phyloP scores from a whole-genome alignment of 2,329 filamentous ascomycete species.

The Beauveria scarabaeidicola region DNA sequence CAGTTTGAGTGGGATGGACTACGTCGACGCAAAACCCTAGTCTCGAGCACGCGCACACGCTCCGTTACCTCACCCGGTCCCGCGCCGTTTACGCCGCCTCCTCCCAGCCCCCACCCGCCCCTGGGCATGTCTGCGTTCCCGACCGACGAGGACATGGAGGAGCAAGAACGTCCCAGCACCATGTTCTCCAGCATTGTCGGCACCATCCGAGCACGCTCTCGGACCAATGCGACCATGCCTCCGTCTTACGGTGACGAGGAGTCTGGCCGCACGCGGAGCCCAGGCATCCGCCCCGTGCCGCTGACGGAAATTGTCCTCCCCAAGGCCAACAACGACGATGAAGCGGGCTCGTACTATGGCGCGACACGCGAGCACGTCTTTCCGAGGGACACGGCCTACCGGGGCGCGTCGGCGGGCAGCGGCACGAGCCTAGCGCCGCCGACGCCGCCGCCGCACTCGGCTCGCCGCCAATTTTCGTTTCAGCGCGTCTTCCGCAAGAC shows the following conservation, averaged over 20 bases:
- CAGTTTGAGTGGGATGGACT: conserved; percentile 85
- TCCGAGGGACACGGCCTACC: conserved; percentile 39
- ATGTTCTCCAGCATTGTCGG: conserved; percentile 49
- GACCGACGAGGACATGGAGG: conserved; percentile 51
- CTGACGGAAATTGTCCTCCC: conserved; percentile 52
- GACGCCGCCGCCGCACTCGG: conserved; percentile 52
- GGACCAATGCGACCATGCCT: conserved; percentile 25
- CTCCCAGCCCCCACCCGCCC: conserved; percentile 53
- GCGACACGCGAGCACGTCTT: conserved; percentile 38
- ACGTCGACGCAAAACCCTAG: conserved; percentile 58
- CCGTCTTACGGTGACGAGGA: conserved; percentile 25
- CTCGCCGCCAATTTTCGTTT: conserved; percentile 83
- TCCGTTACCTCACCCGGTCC: conserved; percentile 15
- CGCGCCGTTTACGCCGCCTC: conserved; percentile 27
- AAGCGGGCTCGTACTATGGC: conserved; percentile 32
- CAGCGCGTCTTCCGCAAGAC: conserved; percentile 62
- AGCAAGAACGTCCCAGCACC: conserved; percentile 39
- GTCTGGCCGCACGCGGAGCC: conserved; percentile 39
- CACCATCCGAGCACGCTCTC: conserved; percentile 35
- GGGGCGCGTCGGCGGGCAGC: conserved; percentile 36
- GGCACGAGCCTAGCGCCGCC: conserved; percentile 45
- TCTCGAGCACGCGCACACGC: conserved; percentile 14
- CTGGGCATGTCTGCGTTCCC: conserved; percentile 80
- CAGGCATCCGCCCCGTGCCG: conserved; percentile 50
- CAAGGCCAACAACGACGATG: conserved; percentile 35